Conservation (phyloP, 257 asterid genomes). For the Gentiana macrophylla region DNA sequence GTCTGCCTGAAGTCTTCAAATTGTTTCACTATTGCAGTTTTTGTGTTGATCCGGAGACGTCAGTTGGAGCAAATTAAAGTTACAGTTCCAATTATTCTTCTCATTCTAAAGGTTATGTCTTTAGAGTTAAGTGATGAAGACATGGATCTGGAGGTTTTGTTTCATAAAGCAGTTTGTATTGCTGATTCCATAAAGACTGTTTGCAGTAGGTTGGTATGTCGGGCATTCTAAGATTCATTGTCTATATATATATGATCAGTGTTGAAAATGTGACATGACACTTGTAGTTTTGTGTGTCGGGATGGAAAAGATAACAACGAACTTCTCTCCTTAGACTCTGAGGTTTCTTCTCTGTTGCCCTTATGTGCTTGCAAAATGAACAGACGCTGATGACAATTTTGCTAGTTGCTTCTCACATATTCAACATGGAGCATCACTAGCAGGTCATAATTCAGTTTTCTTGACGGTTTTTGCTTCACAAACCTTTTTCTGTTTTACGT, state of each 20-base stretch:
- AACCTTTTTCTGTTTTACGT: slow-evolving; percentile 8
- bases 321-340: slow-evolving; percentile 12
- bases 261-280: slow-evolving; percentile 5
- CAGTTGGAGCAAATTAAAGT: slow-evolving; percentile 64
- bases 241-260: slow-evolving; percentile 8
- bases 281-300: slow-evolving; percentile 28
- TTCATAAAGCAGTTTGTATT: slow-evolving; percentile 38
- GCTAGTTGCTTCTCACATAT: slow-evolving; percentile 63
- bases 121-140: slow-evolving; percentile 39
- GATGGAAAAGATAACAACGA: slow-evolving; percentile 41
- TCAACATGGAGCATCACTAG: slow-evolving; percentile 68
- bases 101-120: slow-evolving; percentile 33
- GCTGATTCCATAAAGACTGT: slow-evolving; percentile 60
- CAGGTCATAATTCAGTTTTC: slow-evolving; percentile 33
- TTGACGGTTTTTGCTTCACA: background rate
- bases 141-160: slow-evolving; percentile 32
- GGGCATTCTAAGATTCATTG: slow-evolving; percentile 1
- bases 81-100: slow-evolving; percentile 64
- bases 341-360: slow-evolving; percentile 3
- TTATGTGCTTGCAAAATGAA: slow-evolving; percentile 9
- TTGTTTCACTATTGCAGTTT: slow-evolving; percentile 39
- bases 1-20: background rate
- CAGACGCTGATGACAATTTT: slow-evolving; percentile 44
- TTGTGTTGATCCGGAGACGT: slow-evolving; percentile 50
- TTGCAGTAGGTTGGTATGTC: slow-evolving; percentile 53